A percentile compares a stretch with the other conserved stretches of the same genome.
phyloP scores from a whole-genome alignment of 2,329 filamentous ascomycete genomes.

The Cladorrhinum sp. region DNA sequence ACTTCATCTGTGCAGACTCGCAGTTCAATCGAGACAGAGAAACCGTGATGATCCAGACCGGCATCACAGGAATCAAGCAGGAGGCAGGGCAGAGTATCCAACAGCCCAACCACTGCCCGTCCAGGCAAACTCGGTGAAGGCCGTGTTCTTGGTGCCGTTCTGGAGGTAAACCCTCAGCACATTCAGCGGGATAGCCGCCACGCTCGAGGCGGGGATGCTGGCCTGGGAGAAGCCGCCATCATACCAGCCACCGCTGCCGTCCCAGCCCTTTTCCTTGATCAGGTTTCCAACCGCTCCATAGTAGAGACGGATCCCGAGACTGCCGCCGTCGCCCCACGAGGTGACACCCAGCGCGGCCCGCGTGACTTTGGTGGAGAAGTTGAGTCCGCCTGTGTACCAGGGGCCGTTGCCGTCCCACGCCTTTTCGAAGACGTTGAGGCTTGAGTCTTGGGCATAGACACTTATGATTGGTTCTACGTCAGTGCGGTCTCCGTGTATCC shows the following conservation, averaged over 20 bases:
- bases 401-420: neutral
- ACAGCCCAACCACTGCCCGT: slow-evolving; percentile 1
- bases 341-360: slow-evolving; percentile 2
- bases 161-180: slow-evolving; percentile 18
- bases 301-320: slow-evolving; percentile 17
- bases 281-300: slow-evolving; percentile 6
- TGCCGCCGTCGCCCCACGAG: slow-evolving; percentile 2
- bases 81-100: slow-evolving; percentile 3
- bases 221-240: slow-evolving; percentile 15
- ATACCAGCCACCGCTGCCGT: slow-evolving; percentile 14
- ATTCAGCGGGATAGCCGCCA: slow-evolving; percentile 4
- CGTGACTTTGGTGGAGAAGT: neutral
- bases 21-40: too few species aligned
- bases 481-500: neutral
- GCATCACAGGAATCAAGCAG: too few species aligned
- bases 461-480: neutral
- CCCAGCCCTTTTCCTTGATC: slow-evolving; percentile 15
- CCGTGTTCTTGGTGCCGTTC: slow-evolving; percentile 13
- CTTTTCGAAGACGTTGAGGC: slow-evolving; percentile 5
- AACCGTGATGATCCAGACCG: too few species aligned
- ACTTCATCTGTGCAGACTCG: too few species aligned
- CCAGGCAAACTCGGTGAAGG: slow-evolving; percentile 16
- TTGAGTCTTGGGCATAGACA: slow-evolving; percentile 9
- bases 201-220: slow-evolving; percentile 5
- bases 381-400: slow-evolving; percentile 8